These are phyloP conservation scores for Heritiera fomes DNA, from an alignment of 345 rosid species.

Conservation along the genomic window DNA sequence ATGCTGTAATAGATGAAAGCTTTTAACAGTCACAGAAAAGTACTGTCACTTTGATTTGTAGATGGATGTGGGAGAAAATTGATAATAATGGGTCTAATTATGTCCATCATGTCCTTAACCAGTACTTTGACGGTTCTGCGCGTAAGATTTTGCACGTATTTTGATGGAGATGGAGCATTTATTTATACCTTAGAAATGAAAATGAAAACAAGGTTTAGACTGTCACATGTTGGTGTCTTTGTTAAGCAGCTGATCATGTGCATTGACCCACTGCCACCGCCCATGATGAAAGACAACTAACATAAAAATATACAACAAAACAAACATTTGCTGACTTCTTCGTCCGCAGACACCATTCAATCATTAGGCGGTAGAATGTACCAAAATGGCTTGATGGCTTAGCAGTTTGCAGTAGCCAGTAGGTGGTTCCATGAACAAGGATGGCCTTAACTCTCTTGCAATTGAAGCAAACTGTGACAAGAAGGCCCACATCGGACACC, in stretches of 20 bases:
- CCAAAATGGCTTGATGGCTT: constrained; percentile 6
- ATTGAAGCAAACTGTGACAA: constrained; percentile 9
- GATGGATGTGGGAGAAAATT: no score
- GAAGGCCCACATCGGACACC: neutral
- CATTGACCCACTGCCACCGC: neutral
- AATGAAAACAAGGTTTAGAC: neutral
- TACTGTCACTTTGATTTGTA: neutral
- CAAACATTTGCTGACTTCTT: neutral
- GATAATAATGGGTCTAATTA: neutral
- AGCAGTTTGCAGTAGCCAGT: neutral
- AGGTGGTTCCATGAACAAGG: constrained; percentile 9
- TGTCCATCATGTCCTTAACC: neutral
- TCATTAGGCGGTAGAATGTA: neutral
- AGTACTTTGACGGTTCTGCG: neutral
- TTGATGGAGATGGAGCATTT: neutral
- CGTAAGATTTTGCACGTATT: neutral
- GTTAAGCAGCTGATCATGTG: neutral
- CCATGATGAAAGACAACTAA: neutral
- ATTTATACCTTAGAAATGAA: neutral
- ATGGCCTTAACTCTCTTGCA: constrained; percentile 10
- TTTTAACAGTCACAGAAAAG: neutral
- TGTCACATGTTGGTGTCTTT: constrained; percentile 9
- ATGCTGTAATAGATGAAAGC: neutral
- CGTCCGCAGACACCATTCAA: neutral
- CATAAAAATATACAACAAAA: neutral